Evolutionary conservation across 306 rosid genomes (phyloP).

Genomic region (Dryas alaskensis): DNA sequence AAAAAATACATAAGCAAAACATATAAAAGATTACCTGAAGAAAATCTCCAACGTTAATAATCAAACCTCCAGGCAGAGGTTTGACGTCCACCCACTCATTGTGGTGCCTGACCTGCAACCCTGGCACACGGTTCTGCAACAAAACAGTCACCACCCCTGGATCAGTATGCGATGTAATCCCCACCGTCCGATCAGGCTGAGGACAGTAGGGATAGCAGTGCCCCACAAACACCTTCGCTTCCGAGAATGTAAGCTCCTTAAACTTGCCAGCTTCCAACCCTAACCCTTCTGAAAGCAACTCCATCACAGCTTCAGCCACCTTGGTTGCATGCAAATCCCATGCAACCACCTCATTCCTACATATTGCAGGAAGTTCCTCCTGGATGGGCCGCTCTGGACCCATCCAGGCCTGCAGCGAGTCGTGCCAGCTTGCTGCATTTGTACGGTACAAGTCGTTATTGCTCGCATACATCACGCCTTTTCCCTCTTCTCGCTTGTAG

Average conservation of each 20-base stretch:
- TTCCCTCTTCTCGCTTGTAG: constrained; percentile 40
- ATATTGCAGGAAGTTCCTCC: constrained; percentile 27
- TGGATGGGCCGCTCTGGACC: not conserved
- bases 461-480: constrained; percentile 35
- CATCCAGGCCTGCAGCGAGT: constrained; percentile 39
- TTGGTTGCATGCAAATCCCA: constrained; percentile 29
- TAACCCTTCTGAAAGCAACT: constrained; percentile 41
- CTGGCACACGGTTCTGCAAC: constrained; percentile 31
- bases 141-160: constrained; percentile 27
- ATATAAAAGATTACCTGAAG: constrained; percentile 28
- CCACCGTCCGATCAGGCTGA: constrained; percentile 39
- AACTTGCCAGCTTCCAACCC: constrained; percentile 33
- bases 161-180: constrained; percentile 33
- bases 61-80: constrained; percentile 29
- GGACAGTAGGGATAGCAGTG: constrained; percentile 39
- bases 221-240: constrained; percentile 10
- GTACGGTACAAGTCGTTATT: constrained; percentile 37
- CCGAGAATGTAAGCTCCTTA: constrained; percentile 31
- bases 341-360: constrained; percentile 28
- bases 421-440: constrained; percentile 38
- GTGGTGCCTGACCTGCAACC: constrained; percentile 34
- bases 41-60: constrained; percentile 35
- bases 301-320: constrained; percentile 37
- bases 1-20: no score
- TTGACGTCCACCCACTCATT: constrained; percentile 31